These are phyloP conservation scores for Rosa persica DNA, from an alignment of 306 rosid genomes.

Conservation along the genomic window DNA sequence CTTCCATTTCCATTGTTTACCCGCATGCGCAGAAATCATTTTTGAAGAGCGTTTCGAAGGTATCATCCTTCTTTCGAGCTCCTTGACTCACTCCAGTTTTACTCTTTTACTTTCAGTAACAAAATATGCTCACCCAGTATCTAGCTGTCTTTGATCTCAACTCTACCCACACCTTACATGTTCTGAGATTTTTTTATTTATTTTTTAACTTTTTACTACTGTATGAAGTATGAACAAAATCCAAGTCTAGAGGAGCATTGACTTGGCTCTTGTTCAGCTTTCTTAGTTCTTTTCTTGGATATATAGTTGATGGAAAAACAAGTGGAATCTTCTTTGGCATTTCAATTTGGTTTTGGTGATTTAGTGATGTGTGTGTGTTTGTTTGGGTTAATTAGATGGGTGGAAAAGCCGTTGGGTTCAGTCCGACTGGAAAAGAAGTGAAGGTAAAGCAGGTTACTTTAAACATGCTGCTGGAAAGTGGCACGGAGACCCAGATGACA, in stretches of 20 bases:
- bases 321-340: background rate
- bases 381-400: slow-evolving; percentile 50
- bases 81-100: background rate
- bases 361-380: background rate
- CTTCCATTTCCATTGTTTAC: slow-evolving; percentile 35
- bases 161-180: background rate
- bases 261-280: background rate
- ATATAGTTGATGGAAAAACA: background rate
- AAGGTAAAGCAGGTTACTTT: slow-evolving; percentile 95
- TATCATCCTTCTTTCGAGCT: slow-evolving; percentile 12
- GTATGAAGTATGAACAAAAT: background rate
- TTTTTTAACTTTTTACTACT: background rate
- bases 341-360: background rate
- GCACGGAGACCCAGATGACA: slow-evolving; percentile 92
- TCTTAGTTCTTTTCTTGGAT: background rate
- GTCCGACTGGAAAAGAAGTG: slow-evolving; percentile 82
- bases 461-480: slow-evolving; percentile 82
- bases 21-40: slow-evolving; percentile 61
- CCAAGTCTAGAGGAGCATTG: slow-evolving; percentile 1
- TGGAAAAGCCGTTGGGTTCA: slow-evolving; percentile 84
- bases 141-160: background rate
- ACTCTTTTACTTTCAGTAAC: background rate
- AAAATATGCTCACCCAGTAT: background rate
- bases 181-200: background rate
- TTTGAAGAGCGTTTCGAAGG: slow-evolving; percentile 92